Conservation (phyloP, 1,284 basidiomycete genomes). For the Sanghuangporus sanghuang region DNA sequence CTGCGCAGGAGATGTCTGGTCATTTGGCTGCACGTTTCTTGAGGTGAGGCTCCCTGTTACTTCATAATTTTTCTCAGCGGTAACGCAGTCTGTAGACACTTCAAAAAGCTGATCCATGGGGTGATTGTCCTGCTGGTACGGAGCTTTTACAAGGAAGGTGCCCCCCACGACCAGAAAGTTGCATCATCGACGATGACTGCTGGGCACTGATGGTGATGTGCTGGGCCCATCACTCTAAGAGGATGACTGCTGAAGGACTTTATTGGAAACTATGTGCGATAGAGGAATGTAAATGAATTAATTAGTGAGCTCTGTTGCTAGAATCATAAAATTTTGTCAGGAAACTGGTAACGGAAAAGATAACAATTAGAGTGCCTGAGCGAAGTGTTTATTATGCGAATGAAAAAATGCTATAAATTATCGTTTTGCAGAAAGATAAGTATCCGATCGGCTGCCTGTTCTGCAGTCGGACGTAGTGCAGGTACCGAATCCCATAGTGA, state of each 20-base stretch:
- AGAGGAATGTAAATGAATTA: too few species aligned
- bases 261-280: too few species aligned
- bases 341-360: too few species aligned
- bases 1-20: not conserved
- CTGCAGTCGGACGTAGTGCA: not conserved
- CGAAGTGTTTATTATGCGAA: too few species aligned
- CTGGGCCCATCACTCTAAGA: not conserved
- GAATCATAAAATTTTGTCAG: too few species aligned
- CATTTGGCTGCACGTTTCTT: constrained; percentile 3
- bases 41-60: not conserved
- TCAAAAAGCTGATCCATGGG: not conserved
- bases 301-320: too few species aligned
- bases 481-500: not conserved
- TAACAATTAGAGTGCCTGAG: too few species aligned
- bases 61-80: not conserved
- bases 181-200: not conserved
- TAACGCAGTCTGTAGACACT: not conserved
- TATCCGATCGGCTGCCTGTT: not conserved
- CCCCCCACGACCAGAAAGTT: not conserved
- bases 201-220: not conserved
- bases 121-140: not conserved
- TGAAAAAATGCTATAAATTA: too few species aligned
- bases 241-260: not conserved
- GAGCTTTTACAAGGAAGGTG: not conserved
- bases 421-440: not conserved